Conservation (phyloP, 192 early-diverging fungal species). For the Podila epigama region DNA sequence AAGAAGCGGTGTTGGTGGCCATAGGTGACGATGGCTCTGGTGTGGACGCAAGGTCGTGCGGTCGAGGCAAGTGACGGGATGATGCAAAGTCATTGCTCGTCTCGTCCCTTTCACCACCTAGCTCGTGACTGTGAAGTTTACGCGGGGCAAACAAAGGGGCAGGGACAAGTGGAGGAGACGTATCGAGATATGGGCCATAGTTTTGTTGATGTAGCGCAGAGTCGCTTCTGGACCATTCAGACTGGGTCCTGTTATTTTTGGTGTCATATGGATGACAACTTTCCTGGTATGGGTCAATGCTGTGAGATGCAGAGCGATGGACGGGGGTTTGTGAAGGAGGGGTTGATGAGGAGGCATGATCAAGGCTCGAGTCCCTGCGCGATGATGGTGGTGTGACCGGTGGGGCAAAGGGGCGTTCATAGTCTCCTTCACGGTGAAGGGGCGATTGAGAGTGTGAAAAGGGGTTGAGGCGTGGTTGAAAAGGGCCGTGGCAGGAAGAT, state of each 20-base stretch:
- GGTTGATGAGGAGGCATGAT: not conserved
- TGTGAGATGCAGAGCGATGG: constrained; percentile 20
- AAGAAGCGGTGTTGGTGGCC: too few relatives aligned
- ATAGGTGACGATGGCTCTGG: not conserved
- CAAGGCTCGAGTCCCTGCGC: not conserved
- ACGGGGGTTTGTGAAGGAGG: constrained; percentile 2
- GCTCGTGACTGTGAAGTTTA: not conserved
- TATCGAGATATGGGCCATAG: constrained; percentile 42
- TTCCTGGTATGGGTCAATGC: constrained; percentile 7
- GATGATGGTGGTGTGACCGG: constrained; percentile 2
- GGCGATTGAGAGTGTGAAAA: too few relatives aligned
- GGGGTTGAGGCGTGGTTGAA: too few relatives aligned
- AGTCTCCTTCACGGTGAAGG: not conserved
- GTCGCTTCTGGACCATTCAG: constrained; percentile 28
- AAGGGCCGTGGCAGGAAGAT: too few relatives aligned
- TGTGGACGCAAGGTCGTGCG: not conserved
- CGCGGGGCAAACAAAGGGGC: constrained; percentile 16
- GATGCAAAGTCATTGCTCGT: too few relatives aligned
- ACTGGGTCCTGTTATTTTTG: not conserved
- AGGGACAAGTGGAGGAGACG: constrained; percentile 14
- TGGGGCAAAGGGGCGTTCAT: not conserved
- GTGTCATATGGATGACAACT: constrained; percentile 15
- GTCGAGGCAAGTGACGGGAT: not conserved
- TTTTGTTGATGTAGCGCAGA: constrained; percentile 46
- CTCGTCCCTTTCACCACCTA: too few relatives aligned